phyloP scores from a whole-genome alignment of 768 basidiomycete genomes.

The Kwoniella heveanensis region DNA sequence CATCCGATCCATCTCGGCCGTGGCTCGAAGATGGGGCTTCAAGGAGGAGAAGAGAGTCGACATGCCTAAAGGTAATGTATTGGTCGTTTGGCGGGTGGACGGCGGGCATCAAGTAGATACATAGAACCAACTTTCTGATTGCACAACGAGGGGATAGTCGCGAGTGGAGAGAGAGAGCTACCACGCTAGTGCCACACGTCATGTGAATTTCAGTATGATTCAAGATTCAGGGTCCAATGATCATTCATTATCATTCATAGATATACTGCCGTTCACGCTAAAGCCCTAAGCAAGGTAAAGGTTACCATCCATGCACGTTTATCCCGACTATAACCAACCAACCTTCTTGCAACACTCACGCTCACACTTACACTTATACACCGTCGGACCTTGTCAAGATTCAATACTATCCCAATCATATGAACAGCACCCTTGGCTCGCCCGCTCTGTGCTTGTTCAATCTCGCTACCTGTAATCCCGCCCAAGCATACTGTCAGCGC shows the following conservation, averaged over 20 bases:
- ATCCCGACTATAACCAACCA: neutral
- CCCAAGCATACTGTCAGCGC: too few species aligned
- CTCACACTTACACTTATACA: neutral
- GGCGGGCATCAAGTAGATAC: neutral
- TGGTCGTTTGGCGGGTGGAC: conserved; percentile 36
- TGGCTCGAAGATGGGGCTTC: conserved; percentile 39
- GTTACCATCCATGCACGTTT: conserved; percentile 5
- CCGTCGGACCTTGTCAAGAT: too few species aligned
- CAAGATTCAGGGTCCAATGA: neutral
- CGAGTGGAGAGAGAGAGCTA: neutral
- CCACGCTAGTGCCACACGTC: neutral
- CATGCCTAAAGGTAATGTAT: conserved; percentile 44
- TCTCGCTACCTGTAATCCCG: too few species aligned
- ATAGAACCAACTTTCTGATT: neutral
- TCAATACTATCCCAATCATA: too few species aligned
- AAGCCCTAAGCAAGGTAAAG: too few species aligned
- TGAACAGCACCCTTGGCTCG: too few species aligned
- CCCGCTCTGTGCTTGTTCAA: too few species aligned
- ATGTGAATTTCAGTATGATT: neutral
- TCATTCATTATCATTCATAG: neutral
- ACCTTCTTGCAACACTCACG: too few species aligned
- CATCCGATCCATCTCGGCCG: conserved; percentile 22
- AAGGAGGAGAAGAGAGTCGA: conserved; percentile 25
- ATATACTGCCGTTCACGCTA: too few species aligned
- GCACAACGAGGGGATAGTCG: neutral